These are phyloP conservation scores for Fusarium sambucinum DNA, from an alignment of 2,329 filamentous ascomycete species.

Conservation along the genomic window DNA sequence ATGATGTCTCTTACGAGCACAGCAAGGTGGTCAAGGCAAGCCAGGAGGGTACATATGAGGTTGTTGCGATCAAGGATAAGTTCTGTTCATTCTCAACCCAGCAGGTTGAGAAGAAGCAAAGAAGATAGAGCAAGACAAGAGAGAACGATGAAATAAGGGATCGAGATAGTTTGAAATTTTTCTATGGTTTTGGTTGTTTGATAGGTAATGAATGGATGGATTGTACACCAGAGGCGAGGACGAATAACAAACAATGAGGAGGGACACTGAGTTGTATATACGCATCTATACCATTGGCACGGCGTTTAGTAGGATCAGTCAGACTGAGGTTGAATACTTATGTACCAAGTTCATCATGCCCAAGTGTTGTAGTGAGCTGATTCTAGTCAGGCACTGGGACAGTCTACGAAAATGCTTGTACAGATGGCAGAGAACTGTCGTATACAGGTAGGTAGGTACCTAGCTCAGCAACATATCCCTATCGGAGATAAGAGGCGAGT, in stretches of 20 bases:
- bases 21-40: slow-evolving; percentile 85
- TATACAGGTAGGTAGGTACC: background rate
- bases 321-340: slow-evolving; percentile 44
- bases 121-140: slow-evolving; percentile 47
- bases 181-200: slow-evolving; percentile 31
- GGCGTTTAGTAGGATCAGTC: slow-evolving; percentile 49
- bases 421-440: background rate
- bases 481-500: background rate
- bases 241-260: slow-evolving; percentile 37
- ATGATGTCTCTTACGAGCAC: slow-evolving; percentile 85
- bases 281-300: slow-evolving; percentile 58
- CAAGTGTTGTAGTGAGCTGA: background rate
- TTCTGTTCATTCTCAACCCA: slow-evolving; percentile 89
- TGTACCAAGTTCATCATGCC: slow-evolving; percentile 25
- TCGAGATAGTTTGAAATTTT: slow-evolving; percentile 38
- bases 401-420: background rate
- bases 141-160: slow-evolving; percentile 1
- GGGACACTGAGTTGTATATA: slow-evolving; percentile 46
- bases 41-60: slow-evolving; percentile 97
- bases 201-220: slow-evolving; percentile 28
- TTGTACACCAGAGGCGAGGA: slow-evolving; percentile 29
- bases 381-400: background rate
- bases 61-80: slow-evolving; percentile 93
- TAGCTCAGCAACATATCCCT: background rate
- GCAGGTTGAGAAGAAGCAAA: slow-evolving; percentile 65